Evolutionary conservation across 2,329 filamentous ascomycete genomes (phyloP).

Genomic region (Colletotrichum lupini): DNA sequence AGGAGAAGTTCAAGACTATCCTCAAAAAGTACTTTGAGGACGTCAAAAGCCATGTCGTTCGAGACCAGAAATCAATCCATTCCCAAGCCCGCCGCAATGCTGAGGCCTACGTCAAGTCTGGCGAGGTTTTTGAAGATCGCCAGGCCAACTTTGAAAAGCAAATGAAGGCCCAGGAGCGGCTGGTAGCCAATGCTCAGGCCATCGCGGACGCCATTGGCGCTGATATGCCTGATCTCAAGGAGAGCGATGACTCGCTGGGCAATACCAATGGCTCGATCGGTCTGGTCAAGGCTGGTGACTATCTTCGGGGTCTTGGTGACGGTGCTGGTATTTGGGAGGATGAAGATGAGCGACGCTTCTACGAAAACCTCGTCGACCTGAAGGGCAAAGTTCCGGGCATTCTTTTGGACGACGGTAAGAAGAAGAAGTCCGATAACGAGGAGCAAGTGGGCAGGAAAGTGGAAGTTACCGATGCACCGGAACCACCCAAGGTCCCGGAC

Average conservation of each 20-base stretch:
- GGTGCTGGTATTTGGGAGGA: conserved; percentile 98
- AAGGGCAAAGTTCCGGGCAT: conserved; percentile 97
- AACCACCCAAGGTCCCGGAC: conserved; percentile 61
- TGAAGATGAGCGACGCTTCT: conserved; percentile 96
- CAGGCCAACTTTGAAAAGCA: conserved; percentile 97
- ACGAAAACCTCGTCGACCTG: conserved; percentile 94
- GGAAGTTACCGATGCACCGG: conserved; percentile 63
- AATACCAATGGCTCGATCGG: conserved; percentile 83
- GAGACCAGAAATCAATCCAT: conserved; percentile 91
- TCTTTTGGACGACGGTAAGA: conserved; percentile 91
- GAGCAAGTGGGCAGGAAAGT: conserved; percentile 84
- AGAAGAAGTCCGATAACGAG: conserved; percentile 86
- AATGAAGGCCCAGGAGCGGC: conserved; percentile 89
- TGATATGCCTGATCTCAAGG: conserved; percentile 94
- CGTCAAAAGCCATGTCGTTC: conserved; percentile 86
- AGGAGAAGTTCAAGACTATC: conserved; percentile 87
- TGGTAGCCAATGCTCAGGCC: conserved; percentile 89
- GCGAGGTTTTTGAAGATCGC: conserved; percentile 97
- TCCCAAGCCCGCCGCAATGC: conserved; percentile 93
- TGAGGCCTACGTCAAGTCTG: conserved; percentile 97
- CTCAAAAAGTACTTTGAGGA: conserved; percentile 91
- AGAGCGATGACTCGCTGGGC: conserved; percentile 77
- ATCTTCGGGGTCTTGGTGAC: conserved; percentile 88
- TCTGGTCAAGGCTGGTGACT: conserved; percentile 92
- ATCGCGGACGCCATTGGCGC: conserved; percentile 87